Base-by-base conservation (phyloP, 345 rosid species). In the Citrus unshiu region DNA sequence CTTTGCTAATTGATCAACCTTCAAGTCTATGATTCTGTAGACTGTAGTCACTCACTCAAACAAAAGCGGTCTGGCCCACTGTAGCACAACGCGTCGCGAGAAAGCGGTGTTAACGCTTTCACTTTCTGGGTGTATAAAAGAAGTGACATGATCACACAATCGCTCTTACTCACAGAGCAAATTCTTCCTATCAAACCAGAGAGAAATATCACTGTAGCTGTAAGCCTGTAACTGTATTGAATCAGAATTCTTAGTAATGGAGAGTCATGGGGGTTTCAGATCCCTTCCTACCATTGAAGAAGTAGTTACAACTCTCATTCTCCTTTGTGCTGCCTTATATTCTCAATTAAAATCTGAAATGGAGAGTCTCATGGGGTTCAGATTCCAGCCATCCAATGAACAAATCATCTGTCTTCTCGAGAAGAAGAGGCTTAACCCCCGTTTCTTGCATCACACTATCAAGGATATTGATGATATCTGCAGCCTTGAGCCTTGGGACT, bases 321-420 rank as follows among this genome's bases (percentile, higher is more conserved):
- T 66, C 27, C 3, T 34, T 46, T 27, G 18, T 16, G 35, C 35
- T 43, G 73, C 29, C 13, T 16, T 18, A 5, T 29, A 13, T 30
- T 29, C 3, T 63, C 19, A 16, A 9, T 1, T 27, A 16, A 66
- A 27, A 62, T 19, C 40, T 40, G 57, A 25, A 39, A 63, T 22
- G 43, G 29, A 34, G 32, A 10, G 6, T 22, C 27, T 49, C 24
- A 71, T 78, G 7, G 86, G 86, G 7, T 71, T 4, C 78, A 68
- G 84, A 67, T 85, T 83, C 82, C 72, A 63, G 51, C 88, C 83
- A 24, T 72, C 65, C 9, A 76, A 69, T 24, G 68, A 78, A 68
- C 79, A 83, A 73, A 49, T 83, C 62, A 35, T 85, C 73, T 0
- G 3, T 71, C 56, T 30, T 70, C 76, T 72, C 30, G 2, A 2